Evolutionary conservation across 305 asterid species (phyloP).

Genomic region (Coffea humblotiana): DNA sequence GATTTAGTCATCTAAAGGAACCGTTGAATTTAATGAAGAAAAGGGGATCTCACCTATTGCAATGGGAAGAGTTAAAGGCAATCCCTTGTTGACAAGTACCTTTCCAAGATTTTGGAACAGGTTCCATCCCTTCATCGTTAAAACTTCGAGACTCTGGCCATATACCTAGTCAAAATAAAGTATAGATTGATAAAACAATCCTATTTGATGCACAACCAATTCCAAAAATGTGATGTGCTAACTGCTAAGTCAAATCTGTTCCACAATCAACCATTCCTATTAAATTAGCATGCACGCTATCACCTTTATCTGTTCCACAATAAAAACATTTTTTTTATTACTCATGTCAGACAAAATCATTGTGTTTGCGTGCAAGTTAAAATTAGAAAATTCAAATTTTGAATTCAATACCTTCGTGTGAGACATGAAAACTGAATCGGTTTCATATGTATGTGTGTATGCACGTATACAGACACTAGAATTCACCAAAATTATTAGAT

Average conservation of each 20-base stretch:
- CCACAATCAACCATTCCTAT: too few relatives aligned
- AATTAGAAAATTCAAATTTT: too few relatives aligned
- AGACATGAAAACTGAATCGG: too few relatives aligned
- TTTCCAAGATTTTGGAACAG: slow-evolving; percentile 34
- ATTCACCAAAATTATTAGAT: background rate
- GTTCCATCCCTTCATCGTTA: slow-evolving; percentile 36
- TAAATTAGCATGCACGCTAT: too few relatives aligned
- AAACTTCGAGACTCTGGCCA: slow-evolving; percentile 45
- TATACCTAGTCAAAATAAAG: slow-evolving; percentile 23
- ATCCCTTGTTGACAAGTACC: slow-evolving; percentile 32
- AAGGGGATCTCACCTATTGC: slow-evolving; percentile 26
- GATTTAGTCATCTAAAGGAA: background rate
- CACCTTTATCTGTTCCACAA: too few relatives aligned
- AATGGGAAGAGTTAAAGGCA: slow-evolving; percentile 27
- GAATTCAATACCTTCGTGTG: too few relatives aligned
- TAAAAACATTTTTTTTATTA: too few relatives aligned
- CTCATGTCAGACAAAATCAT: too few relatives aligned
- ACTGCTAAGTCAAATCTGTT: too few relatives aligned
- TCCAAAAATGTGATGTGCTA: too few relatives aligned
- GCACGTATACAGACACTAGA: background rate
- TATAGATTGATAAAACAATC: background rate
- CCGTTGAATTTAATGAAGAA: background rate
- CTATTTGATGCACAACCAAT: too few relatives aligned
- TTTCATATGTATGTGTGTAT: background rate
- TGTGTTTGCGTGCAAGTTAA: too few relatives aligned